phyloP scores from a whole-genome alignment of 192 early-diverging fungal genomes.

The Allomyces arbusculus region DNA sequence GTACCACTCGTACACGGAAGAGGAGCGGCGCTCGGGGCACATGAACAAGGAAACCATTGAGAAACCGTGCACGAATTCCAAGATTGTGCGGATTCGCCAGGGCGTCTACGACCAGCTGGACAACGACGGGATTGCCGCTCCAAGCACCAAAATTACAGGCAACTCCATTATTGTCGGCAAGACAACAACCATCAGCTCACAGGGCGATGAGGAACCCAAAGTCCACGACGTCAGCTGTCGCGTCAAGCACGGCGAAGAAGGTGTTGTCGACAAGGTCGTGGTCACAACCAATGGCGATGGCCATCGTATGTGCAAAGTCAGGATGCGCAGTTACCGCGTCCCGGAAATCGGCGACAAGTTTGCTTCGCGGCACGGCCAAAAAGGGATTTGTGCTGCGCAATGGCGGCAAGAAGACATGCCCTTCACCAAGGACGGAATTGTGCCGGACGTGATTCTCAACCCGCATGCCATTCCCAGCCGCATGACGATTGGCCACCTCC shows the following conservation, averaged over 20 bases:
- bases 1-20: slow-evolving; percentile 88
- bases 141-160: slow-evolving; percentile 82
- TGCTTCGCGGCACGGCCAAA: slow-evolving; percentile 97
- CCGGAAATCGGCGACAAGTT: slow-evolving; percentile 99
- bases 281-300: slow-evolving; percentile 86
- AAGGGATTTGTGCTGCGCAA: slow-evolving; percentile 94
- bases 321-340: slow-evolving; percentile 83
- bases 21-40: slow-evolving; percentile 72
- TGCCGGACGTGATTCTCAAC: slow-evolving; percentile 92
- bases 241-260: slow-evolving; percentile 78
- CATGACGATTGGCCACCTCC: slow-evolving; percentile 99
- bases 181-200: slow-evolving; percentile 63
- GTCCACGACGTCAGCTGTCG: slow-evolving; percentile 81
- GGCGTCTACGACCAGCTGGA: slow-evolving; percentile 95
- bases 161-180: slow-evolving; percentile 99
- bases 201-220: slow-evolving; percentile 80
- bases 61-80: slow-evolving; percentile 81
- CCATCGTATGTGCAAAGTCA: slow-evolving; percentile 88
- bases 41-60: slow-evolving; percentile 71
- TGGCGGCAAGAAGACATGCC: slow-evolving; percentile 98
- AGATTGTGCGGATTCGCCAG: slow-evolving; percentile 65
- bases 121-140: slow-evolving; percentile 85
- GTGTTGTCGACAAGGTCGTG: slow-evolving; percentile 94
- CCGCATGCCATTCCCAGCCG: slow-evolving; percentile 99
- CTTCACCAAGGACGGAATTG: slow-evolving; percentile 80